These are phyloP conservation scores for Ogataea paraovalis DNA, from an alignment of 805 yeast genomes.

Conservation along the genomic window DNA sequence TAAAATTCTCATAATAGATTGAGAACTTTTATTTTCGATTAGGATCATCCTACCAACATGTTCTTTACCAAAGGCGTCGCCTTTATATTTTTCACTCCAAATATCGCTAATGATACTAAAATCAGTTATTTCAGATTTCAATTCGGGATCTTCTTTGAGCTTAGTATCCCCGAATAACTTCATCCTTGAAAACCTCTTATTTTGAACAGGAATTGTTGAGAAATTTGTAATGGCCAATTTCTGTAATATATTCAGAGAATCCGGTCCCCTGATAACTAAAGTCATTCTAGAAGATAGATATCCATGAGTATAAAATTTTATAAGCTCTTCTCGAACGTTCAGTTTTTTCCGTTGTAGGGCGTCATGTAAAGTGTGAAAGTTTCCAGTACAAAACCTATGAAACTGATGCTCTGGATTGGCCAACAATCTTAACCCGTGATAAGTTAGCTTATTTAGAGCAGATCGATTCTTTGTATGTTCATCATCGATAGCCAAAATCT, in stretches of 20 bases:
- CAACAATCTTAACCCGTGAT: conserved; percentile 55
- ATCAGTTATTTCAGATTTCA: neutral
- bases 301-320: conserved; percentile 36
- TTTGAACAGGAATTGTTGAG: conserved; percentile 24
- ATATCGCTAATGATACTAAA: conserved; percentile 7
- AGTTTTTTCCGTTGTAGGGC: conserved; percentile 30
- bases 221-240: conserved; percentile 47
- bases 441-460: conserved; percentile 42
- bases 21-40: conserved; percentile 31
- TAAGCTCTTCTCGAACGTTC: conserved; percentile 35
- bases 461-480: conserved; percentile 59
- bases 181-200: neutral
- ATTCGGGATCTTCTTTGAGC: neutral
- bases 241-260: conserved; percentile 53
- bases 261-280: conserved; percentile 62
- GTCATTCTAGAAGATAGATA: conserved; percentile 50
- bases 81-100: conserved; percentile 24
- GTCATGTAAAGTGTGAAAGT: conserved; percentile 42
- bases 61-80: conserved; percentile 18
- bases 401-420: conserved; percentile 50
- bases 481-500: conserved; percentile 58
- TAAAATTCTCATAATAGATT: conserved; percentile 39
- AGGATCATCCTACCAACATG: conserved; percentile 31
- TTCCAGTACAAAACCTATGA: conserved; percentile 64
- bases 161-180: neutral